Evolutionary conservation across 768 basidiomycete species (phyloP).

Genomic region (Phallus indusiatus): DNA sequence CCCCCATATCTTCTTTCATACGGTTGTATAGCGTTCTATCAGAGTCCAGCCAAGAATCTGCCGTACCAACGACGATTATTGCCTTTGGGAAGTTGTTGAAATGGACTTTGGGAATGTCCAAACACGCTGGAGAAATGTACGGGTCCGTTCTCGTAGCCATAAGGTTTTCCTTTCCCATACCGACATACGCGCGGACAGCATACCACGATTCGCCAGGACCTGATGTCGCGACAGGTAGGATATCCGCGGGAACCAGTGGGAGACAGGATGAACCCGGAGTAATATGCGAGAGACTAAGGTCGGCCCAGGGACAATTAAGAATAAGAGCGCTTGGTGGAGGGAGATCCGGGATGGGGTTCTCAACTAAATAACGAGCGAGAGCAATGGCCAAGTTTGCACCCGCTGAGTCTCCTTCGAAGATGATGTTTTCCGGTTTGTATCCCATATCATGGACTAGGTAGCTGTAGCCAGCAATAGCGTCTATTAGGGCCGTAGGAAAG

Average conservation of each 20-base stretch:
- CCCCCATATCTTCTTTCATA: no score
- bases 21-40: no score
- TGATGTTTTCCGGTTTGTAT: conserved; percentile 33
- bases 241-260: no score
- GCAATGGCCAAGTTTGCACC: conserved; percentile 47
- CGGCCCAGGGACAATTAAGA: conserved; percentile 49
- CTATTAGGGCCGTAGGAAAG: conserved; percentile 46
- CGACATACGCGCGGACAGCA: no score
- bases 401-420: conserved; percentile 44
- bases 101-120: no score
- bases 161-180: no score
- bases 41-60: no score
- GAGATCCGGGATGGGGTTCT: conserved; percentile 24
- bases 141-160: neutral
- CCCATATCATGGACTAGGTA: conserved; percentile 37
- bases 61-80: no score
- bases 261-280: no score
- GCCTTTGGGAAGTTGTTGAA: no score
- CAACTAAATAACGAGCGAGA: conserved; percentile 48
- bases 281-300: conserved; percentile 31
- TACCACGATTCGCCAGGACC: no score
- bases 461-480: conserved; percentile 39
- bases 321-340: conserved; percentile 34
- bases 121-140: neutral
- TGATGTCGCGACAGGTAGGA: no score